These are phyloP conservation scores for Kernera saxatilis DNA, from an alignment of 345 rosid species.

Conservation along the genomic window DNA sequence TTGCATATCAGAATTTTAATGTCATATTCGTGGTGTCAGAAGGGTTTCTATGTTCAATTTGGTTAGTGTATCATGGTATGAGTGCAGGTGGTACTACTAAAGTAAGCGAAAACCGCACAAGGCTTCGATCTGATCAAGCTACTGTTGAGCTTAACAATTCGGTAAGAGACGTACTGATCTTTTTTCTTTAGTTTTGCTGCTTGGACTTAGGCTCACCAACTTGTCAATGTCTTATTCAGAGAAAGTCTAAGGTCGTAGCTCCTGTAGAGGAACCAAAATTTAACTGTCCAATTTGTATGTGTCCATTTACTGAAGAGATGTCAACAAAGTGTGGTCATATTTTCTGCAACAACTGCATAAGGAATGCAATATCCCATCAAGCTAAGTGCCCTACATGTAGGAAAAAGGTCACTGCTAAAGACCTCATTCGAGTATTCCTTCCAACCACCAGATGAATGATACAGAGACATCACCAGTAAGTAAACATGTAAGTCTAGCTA, in stretches of 20 bases:
- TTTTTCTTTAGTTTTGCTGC: background rate
- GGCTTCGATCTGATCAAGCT: constrained; percentile 16
- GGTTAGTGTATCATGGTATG: constrained; percentile 9
- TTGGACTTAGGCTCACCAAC: background rate
- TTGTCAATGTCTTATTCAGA: background rate
- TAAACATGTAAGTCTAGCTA: constrained; percentile 22
- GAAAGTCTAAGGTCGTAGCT: constrained; percentile 30
- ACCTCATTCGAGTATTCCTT: constrained; percentile 81
- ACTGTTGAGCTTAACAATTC: background rate
- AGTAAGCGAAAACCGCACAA: background rate
- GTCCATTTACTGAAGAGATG: constrained; percentile 62
- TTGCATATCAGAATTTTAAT: background rate
- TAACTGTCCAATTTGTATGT: constrained; percentile 89
- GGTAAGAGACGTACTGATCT: background rate
- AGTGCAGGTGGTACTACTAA: constrained; percentile 4
- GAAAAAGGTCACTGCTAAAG: constrained; percentile 55
- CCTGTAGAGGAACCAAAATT: constrained; percentile 68
- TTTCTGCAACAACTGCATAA: constrained; percentile 76
- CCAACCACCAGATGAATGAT: constrained; percentile 53
- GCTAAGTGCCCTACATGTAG: constrained; percentile 88
- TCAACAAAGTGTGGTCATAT: constrained; percentile 97
- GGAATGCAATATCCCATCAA: constrained; percentile 49
- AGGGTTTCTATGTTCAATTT: background rate
- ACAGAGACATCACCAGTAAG: constrained; percentile 12
- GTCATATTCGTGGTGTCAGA: background rate